Percentiles rank a stretch among this genome's conserved stretches.
Evolutionary conservation across 140 eudicot genomes (phyloP).

Genomic region (Ambrosia hybrid): DNA sequence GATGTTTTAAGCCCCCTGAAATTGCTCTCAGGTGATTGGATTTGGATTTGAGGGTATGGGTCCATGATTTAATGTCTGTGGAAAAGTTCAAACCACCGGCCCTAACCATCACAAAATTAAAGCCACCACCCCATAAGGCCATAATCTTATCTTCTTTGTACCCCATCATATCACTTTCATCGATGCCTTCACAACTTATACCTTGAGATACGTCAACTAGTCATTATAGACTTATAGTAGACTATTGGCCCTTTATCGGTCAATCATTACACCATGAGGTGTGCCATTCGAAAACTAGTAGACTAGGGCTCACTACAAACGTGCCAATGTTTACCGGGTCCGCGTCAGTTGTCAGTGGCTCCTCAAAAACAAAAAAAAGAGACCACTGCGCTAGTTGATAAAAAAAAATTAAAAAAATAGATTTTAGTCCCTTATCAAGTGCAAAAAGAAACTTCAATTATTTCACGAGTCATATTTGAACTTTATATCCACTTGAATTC

Average conservation of each 20-base stretch:
- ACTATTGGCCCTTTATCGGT: background rate
- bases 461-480: background rate
- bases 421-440: background rate
- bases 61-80: background rate
- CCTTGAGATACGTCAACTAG: background rate
- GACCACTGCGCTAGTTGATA: no score
- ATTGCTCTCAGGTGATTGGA: background rate
- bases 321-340: background rate
- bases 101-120: conserved; percentile 14
- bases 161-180: background rate
- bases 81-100: conserved; percentile 8
- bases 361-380: no score
- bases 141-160: background rate
- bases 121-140: background rate
- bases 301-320: background rate
- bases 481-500: background rate
- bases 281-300: background rate
- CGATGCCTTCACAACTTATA: background rate
- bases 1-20: background rate
- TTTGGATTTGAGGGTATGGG: background rate
- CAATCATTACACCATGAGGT: background rate
- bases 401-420: background rate
- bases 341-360: no score
- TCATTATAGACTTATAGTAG: background rate
- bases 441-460: background rate